Base-by-base conservation (phyloP, 768 basidiomycete species). In the Leccinum subgranulosum region DNA sequence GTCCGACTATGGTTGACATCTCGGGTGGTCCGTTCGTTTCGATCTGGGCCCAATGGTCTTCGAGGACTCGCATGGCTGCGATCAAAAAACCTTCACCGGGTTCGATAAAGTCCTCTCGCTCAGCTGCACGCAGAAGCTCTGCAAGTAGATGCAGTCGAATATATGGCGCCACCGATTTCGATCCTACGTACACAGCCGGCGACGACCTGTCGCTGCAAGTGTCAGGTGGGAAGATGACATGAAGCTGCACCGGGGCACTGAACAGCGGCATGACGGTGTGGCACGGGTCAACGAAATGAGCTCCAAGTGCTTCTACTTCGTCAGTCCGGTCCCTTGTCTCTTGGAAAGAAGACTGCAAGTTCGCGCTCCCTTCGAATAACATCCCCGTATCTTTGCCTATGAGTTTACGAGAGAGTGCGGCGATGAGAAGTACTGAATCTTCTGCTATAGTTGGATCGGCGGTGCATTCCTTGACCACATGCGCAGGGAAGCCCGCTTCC, bases 61-160 rank as follows among this genome's bases (percentile, higher is more conserved):
- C 90, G 4, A 94, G 74, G 50, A 85, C 75, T 31, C 88, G 81
- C 78, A 90, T 82, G 5, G 81, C 74, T 12, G 83, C 83, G 73
- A 90, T 86, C 49, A 87, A 80, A 56, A 94, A 85, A 2, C 89
- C 86, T 66, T 90, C 86, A 0, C 84, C 88, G 1, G 78, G 69
- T 56, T 86, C 82, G n/a, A 85, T 68, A 41, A 90, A 82, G 21
- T 80, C 77, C 3, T 77, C 77, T 6, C 72, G 72, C 52, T 81
- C 74, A 70, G 89, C 79, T 10, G 79, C 81, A 6, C 69, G 53
- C n/a, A 94, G 76, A 19, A 94, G 75, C 25, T 75, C 75, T 4
- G 85, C 81, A 33, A 92, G 79, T n/a, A 97, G 79, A 66, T 95
- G 86, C 4, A 96, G 81, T 21, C 92, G 85, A 55, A 95, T 76